These are phyloP conservation scores for Kodamaea alishanica DNA, from an alignment of 1,139 yeast species.

Conservation along the genomic window DNA sequence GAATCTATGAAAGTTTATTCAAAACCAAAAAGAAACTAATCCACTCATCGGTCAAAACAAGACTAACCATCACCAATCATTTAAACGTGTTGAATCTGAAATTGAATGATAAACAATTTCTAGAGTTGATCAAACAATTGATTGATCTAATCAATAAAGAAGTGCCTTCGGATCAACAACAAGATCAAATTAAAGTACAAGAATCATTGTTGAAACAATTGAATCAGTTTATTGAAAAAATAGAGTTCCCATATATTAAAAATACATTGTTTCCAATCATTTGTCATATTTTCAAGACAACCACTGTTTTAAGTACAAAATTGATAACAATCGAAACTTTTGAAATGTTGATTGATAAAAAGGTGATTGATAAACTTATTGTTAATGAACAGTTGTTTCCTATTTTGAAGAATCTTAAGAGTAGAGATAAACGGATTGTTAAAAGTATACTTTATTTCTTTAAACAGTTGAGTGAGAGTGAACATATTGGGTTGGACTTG, in stretches of 20 bases:
- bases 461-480: slow-evolving; percentile 37
- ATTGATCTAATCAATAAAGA: slow-evolving; percentile 25
- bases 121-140: slow-evolving; percentile 32
- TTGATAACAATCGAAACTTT: slow-evolving; percentile 66
- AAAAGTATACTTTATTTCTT: slow-evolving; percentile 54
- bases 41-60: slow-evolving; percentile 31
- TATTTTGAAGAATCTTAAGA: slow-evolving; percentile 66
- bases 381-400: slow-evolving; percentile 78
- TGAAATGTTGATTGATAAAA: slow-evolving; percentile 50
- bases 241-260: slow-evolving; percentile 73
- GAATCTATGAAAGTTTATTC: slow-evolving; percentile 43
- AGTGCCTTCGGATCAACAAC: slow-evolving; percentile 24
- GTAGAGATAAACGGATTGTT: slow-evolving; percentile 69
- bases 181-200: slow-evolving; percentile 48
- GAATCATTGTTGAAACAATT: slow-evolving; percentile 51
- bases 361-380: slow-evolving; percentile 66
- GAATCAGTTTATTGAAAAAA: slow-evolving; percentile 40
- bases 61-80: slow-evolving; percentile 51
- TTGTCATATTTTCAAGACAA: slow-evolving; percentile 71
- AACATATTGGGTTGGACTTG: slow-evolving; percentile 34
- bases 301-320: slow-evolving; percentile 78
- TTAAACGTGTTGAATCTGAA: slow-evolving; percentile 50
- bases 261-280: slow-evolving; percentile 70
- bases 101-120: slow-evolving; percentile 46
- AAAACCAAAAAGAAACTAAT: slow-evolving; percentile 37